Percentiles rank a stretch among this genome's conserved stretches.
phyloP scores from a whole-genome alignment of 352 stramenopile genomes.

The Phytophthora sojae region DNA sequence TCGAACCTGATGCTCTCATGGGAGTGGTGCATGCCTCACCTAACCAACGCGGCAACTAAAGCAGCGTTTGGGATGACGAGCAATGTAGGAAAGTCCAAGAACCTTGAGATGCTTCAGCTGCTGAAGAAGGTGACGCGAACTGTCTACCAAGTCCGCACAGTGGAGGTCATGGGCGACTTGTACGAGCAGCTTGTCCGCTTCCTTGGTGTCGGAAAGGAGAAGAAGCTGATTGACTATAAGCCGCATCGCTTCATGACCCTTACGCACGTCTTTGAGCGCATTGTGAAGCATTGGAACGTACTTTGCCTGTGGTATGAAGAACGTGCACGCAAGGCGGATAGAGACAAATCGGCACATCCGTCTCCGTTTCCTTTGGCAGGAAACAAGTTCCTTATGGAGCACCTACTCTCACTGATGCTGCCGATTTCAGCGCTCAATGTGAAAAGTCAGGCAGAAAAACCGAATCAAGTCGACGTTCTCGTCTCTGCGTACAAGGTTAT shows the following conservation, averaged over 20 bases:
- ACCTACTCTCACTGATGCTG: slow-evolving; percentile 12
- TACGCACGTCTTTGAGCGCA: slow-evolving; percentile 4
- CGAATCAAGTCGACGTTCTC: slow-evolving; percentile 19
- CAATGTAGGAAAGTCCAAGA: not conserved
- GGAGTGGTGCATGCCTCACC: slow-evolving; percentile 6
- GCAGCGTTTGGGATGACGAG: slow-evolving; percentile 6
- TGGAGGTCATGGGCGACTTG: slow-evolving; percentile 3
- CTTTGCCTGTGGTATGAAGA: no score
- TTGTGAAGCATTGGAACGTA: slow-evolving; percentile 8
- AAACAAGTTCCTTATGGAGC: not conserved
- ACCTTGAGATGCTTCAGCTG: slow-evolving; percentile 8
- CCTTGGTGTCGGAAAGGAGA: slow-evolving; percentile 9
- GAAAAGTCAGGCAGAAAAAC: slow-evolving; percentile 10
- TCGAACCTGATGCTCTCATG: not conserved
- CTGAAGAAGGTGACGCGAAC: slow-evolving; percentile 1
- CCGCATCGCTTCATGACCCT: slow-evolving; percentile 13
- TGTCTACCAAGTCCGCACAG: slow-evolving; percentile 3
- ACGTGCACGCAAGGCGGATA: no score
- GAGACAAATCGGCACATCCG: not conserved
- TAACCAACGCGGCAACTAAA: slow-evolving; percentile 14
- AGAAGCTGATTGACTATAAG: slow-evolving; percentile 13
- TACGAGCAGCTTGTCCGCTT: slow-evolving; percentile 1
- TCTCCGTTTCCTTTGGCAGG: not conserved
- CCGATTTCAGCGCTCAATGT: slow-evolving; percentile 11
- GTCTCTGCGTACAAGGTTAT: slow-evolving; percentile 7